Conservation (phyloP, 1,284 basidiomycete species). For the Ceratobasidium sp. region DNA sequence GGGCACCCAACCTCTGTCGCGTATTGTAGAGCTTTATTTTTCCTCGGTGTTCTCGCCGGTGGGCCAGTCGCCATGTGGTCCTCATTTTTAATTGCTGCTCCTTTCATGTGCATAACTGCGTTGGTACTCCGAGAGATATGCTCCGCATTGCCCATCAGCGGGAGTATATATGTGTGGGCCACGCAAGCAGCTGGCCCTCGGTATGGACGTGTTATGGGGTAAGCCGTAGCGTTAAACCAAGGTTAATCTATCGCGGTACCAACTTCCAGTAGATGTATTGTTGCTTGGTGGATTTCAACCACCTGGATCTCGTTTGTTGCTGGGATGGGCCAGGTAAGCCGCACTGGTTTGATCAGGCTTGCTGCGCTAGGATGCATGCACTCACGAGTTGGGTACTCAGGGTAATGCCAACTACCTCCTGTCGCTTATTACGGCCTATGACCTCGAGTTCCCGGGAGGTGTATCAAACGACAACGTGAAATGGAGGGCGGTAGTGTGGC, state of each 20-base stretch:
- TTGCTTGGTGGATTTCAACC: conserved; percentile 54
- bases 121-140: conserved; percentile 57
- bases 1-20: no score
- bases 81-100: conserved; percentile 51
- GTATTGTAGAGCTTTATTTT: conserved; percentile 52
- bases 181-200: conserved; percentile 55
- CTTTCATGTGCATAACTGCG: conserved; percentile 54
- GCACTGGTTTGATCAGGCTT: not conserved
- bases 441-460: conserved; percentile 55
- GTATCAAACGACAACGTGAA: conserved; percentile 54
- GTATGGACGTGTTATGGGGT: conserved; percentile 54
- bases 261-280: conserved; percentile 52
- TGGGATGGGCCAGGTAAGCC: conserved; percentile 51
- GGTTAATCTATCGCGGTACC: not conserved
- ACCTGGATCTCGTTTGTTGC: conserved; percentile 57
- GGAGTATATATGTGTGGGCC: conserved; percentile 58
- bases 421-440: conserved; percentile 55
- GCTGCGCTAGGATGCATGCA: not conserved
- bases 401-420: conserved; percentile 55
- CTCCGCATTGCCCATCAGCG: conserved; percentile 53
- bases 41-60: conserved; percentile 56
- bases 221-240: not conserved
- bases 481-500: conserved; percentile 56
- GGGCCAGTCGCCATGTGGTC: conserved; percentile 55
- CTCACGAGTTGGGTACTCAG: conserved; percentile 13